phyloP scores from a whole-genome alignment of 768 basidiomycete genomes.

The Termitomyces sp. region DNA sequence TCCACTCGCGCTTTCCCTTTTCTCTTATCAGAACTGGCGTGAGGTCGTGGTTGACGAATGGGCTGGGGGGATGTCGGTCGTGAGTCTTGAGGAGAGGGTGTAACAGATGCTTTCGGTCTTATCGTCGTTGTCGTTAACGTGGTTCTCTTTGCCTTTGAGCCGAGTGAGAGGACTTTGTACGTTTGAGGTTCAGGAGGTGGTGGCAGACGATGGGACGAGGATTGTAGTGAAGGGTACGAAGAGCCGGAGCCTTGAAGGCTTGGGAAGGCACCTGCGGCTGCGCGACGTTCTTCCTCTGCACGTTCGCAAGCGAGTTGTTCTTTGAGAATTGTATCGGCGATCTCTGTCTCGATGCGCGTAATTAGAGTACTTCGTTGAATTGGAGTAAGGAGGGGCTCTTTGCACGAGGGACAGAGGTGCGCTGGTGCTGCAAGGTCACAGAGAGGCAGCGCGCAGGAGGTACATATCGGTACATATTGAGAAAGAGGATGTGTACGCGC shows the following conservation, averaged over 20 bases:
- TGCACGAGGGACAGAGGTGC: slow-evolving; percentile 52
- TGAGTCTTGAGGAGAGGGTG: slow-evolving; percentile 23
- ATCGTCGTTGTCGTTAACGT: slow-evolving; percentile 50
- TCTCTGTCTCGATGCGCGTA: slow-evolving; percentile 36
- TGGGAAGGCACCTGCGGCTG: slow-evolving; percentile 60
- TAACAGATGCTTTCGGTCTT: slow-evolving; percentile 16
- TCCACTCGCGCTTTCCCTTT: slow-evolving; percentile 31
- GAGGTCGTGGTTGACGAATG: slow-evolving; percentile 28
- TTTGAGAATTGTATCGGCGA: slow-evolving; percentile 35
- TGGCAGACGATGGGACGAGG: neutral
- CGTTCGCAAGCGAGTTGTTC: slow-evolving; percentile 47
- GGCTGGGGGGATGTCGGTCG: slow-evolving; percentile 29
- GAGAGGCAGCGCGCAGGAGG: slow-evolving; percentile 55
- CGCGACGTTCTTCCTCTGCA: slow-evolving; percentile 41
- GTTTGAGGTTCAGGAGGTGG: slow-evolving; percentile 23
- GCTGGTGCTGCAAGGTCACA: slow-evolving; percentile 54
- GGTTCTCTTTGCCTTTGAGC: slow-evolving; percentile 43
- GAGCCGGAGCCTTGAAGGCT: slow-evolving; percentile 25
- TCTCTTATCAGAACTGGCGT: slow-evolving; percentile 25
- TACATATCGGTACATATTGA: slow-evolving; percentile 48
- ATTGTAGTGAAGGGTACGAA: slow-evolving; percentile 1
- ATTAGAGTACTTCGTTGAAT: slow-evolving; percentile 31
- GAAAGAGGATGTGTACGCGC: slow-evolving; percentile 60
- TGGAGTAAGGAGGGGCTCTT: slow-evolving; percentile 29
- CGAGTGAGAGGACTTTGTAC: slow-evolving; percentile 54